These are phyloP conservation scores for Rhodotorula sp. DNA, from an alignment of 1,284 basidiomycete genomes.

Conservation along the genomic window DNA sequence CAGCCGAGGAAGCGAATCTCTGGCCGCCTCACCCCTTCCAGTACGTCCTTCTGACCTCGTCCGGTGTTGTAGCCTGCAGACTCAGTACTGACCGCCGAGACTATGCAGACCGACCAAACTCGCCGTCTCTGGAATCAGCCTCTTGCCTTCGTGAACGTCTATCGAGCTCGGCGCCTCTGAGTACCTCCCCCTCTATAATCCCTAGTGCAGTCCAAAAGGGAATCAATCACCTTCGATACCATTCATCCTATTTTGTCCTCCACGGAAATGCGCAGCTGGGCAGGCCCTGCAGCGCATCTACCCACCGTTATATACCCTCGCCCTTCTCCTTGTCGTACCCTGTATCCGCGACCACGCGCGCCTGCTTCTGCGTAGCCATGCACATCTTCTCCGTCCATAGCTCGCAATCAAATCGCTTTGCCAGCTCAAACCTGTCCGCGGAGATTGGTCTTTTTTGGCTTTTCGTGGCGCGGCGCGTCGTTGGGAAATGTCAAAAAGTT, in stretches of 20 bases:
- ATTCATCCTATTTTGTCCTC: too few relatives aligned
- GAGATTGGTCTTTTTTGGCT: background rate
- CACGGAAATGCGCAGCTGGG: too few relatives aligned
- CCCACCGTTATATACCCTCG: too few relatives aligned
- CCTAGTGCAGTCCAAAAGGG: too few relatives aligned
- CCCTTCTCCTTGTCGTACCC: too few relatives aligned
- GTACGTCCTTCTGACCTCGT: constrained; percentile 2
- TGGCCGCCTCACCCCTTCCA: constrained; percentile 42
- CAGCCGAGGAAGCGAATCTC: constrained; percentile 20
- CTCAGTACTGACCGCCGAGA: background rate
- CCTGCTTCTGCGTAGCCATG: background rate
- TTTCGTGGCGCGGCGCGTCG: background rate
- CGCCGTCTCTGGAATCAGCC: background rate
- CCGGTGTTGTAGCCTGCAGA: background rate
- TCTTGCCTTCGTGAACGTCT: too few relatives aligned
- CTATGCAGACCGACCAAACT: constrained; percentile 5
- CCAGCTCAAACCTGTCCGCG: background rate
- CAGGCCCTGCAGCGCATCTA: too few relatives aligned
- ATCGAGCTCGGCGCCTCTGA: too few relatives aligned
- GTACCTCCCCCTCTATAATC: too few relatives aligned
- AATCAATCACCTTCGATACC: too few relatives aligned
- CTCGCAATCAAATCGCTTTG: background rate
- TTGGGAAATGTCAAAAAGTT: too few relatives aligned
- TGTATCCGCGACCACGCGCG: too few relatives aligned
- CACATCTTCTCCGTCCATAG: background rate